phyloP scores from a whole-genome alignment of 78 protist genomes.

The Cavenderia fasciculata region DNA sequence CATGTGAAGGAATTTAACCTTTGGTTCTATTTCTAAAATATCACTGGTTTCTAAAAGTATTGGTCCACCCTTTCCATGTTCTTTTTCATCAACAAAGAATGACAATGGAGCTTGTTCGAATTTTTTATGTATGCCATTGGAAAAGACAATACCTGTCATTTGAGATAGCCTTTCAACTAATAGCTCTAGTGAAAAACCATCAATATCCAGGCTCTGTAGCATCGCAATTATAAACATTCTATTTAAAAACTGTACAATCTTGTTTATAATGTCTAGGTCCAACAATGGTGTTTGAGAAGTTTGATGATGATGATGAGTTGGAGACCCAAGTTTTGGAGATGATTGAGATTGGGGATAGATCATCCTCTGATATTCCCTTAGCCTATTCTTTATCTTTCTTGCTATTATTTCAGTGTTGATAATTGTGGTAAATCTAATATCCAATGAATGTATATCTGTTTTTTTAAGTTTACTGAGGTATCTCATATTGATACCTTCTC shows the following conservation, averaged over 20 bases:
- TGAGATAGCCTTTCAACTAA: slow-evolving; percentile 21
- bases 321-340: no score
- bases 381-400: slow-evolving; percentile 56
- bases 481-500: slow-evolving; percentile 78
- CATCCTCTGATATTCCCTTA: slow-evolving; percentile 17
- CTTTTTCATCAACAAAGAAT: background rate
- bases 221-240: slow-evolving; percentile 9
- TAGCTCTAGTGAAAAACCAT: slow-evolving; percentile 58
- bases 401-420: slow-evolving; percentile 71
- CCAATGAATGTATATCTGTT: slow-evolving; percentile 43
- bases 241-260: slow-evolving; percentile 25
- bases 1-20: slow-evolving; percentile 54
- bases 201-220: slow-evolving; percentile 45
- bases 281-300: no score
- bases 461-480: slow-evolving; percentile 43
- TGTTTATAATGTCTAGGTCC: no score
- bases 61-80: no score
- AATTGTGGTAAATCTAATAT: slow-evolving; percentile 37
- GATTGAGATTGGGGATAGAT: no score
- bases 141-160: slow-evolving; percentile 51
- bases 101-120: no score
- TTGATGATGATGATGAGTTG: background rate
- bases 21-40: slow-evolving; percentile 20
- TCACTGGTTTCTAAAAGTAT: slow-evolving; percentile 3
- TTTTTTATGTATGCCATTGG: no score